Base-by-base conservation (phyloP, 257 asterid species). In the Vinca minor region DNA sequence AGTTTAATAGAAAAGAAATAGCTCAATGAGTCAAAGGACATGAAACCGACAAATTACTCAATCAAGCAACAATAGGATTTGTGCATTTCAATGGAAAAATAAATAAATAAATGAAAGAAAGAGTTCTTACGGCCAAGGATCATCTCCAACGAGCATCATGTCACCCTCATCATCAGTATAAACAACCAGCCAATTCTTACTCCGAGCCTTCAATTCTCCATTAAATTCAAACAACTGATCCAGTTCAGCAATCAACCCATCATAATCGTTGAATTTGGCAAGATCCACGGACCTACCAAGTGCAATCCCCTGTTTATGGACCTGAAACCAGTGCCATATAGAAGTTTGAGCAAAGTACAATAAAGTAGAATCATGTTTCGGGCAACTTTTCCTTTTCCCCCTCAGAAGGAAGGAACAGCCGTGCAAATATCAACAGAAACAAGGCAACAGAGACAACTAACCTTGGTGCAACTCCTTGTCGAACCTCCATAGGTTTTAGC, bases 61-160 rank as follows among this genome's bases (percentile, higher is more conserved):
- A 53, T 29, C 35, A 39, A 59, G 25, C 35, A 42, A 54, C 7
- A 32, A 21, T 25, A 28, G 8, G 9, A 10, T 29, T n/a, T 8
- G 3, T 23, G 21, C 1, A n/a, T 20, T 49, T 10, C 32, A 58
- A 12, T 28, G 65, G 42, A n/a, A n/a, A n/a, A n/a, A n/a, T n/a
- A n/a, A n/a, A n/a, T 13, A 18, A 46, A 18, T 35, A 59, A 58
- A 59, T 34, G 26, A 0, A 7, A 31, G 42, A 4, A 17, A 21
- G 63, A 61, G 57, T 66, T 53, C 95, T 82, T 86, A 93, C 98
- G 76, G 95, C 98, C 98, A 93, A 10, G 98, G 98, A 75, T 93
- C 98, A 75, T 93, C 98, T 63, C 98, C 98, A 14, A 93, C 98
- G n/a, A 93, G 98, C 98, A 93, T 93, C 98, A 89, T 93, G 72